Percentiles rank a stretch among this genome's conserved stretches.
Evolutionary conservation across 2,329 filamentous ascomycete genomes (phyloP).

Genomic region (Magnaporthiopsis poae): DNA sequence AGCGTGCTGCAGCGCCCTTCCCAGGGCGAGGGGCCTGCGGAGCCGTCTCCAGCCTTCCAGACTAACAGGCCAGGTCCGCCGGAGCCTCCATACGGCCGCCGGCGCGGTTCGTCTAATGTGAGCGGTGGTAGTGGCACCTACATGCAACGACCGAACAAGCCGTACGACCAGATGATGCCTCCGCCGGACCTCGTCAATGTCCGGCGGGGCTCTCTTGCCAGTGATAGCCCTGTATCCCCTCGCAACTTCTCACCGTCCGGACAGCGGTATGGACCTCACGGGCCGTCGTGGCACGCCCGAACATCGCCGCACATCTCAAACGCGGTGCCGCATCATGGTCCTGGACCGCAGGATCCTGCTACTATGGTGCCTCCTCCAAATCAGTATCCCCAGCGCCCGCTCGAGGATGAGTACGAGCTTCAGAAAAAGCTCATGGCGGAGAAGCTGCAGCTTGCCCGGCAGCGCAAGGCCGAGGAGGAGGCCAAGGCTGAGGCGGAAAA

Average conservation of each 20-base stretch:
- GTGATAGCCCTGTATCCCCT: slow-evolving; percentile 42
- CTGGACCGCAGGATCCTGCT: slow-evolving; percentile 20
- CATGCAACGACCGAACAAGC: slow-evolving; percentile 45
- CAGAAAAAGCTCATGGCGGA: slow-evolving; percentile 67
- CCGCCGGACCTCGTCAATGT: slow-evolving; percentile 34
- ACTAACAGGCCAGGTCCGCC: slow-evolving; percentile 58
- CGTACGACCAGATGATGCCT: slow-evolving; percentile 30
- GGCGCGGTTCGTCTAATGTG: slow-evolving; percentile 81
- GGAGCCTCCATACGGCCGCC: slow-evolving; percentile 59
- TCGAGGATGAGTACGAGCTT: slow-evolving; percentile 48
- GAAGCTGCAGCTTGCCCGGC: slow-evolving; percentile 58
- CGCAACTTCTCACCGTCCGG: slow-evolving; percentile 31
- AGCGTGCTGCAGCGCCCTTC: slow-evolving; percentile 67
- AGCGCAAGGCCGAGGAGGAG: slow-evolving; percentile 58
- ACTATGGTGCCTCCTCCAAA: not conserved
- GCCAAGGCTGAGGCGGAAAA: slow-evolving; percentile 62
- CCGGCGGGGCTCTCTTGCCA: slow-evolving; percentile 39
- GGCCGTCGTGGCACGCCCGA: slow-evolving; percentile 32
- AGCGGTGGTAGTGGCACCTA: slow-evolving; percentile 73
- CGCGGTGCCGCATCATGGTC: slow-evolving; percentile 3
- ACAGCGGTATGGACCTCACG: slow-evolving; percentile 26
- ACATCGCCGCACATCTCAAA: slow-evolving; percentile 9
- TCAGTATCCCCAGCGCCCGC: slow-evolving; percentile 17
- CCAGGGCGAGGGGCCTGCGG: slow-evolving; percentile 50
- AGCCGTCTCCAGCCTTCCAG: slow-evolving; percentile 81